These are phyloP conservation scores for Coemansia sp. DNA, from an alignment of 192 early-diverging fungal genomes.

Conservation along the genomic window DNA sequence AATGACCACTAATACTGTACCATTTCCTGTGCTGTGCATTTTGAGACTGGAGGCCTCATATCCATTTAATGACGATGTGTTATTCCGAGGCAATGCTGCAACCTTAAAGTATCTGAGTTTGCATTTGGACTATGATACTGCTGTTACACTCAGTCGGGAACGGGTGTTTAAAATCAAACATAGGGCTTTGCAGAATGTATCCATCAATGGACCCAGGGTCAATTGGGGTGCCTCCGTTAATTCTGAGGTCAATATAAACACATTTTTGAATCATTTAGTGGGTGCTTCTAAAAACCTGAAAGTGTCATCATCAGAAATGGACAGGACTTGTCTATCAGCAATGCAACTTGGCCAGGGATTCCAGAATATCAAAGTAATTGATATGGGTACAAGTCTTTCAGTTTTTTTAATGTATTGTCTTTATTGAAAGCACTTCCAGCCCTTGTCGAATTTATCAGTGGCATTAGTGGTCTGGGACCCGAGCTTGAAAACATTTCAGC, in stretches of 20 bases:
- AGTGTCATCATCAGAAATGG: not conserved
- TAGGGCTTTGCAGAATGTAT: not conserved
- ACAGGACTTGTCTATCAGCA: too few relatives aligned
- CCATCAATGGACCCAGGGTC: not conserved
- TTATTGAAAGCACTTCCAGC: not conserved
- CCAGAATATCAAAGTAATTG: too few relatives aligned
- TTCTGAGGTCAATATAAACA: not conserved
- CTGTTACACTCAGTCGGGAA: not conserved
- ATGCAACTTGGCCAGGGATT: not conserved
- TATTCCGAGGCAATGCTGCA: constrained; percentile 8
- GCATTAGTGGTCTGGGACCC: not conserved
- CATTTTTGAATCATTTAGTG: not conserved
- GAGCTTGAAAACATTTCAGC: not conserved
- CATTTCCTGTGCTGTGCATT: not conserved
- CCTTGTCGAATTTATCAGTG: not conserved
- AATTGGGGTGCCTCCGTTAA: not conserved
- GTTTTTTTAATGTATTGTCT: too few relatives aligned
- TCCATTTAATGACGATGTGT: constrained; percentile 10
- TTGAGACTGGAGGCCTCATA: not conserved
- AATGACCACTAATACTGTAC: too few relatives aligned
- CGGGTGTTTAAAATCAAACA: not conserved
- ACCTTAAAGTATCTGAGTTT: not conserved
- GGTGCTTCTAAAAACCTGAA: not conserved
- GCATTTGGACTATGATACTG: too few relatives aligned
- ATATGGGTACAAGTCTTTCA: not conserved